Evolutionary conservation across 2,329 filamentous ascomycete species (phyloP).

Genomic region (Colletotrichum sp.): DNA sequence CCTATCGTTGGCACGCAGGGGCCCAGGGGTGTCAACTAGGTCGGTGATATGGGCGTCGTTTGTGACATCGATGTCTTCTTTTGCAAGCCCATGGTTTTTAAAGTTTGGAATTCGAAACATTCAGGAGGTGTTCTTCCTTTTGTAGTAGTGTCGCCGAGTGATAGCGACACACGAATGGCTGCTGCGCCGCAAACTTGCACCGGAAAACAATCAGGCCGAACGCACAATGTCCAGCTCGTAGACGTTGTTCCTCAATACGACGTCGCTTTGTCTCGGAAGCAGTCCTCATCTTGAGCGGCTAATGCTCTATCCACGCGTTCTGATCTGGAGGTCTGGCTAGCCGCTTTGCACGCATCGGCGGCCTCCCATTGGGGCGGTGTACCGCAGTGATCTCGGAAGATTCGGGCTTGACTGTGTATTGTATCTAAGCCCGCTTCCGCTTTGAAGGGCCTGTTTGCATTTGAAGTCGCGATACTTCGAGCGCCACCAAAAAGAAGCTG

Average conservation of each 20-base stretch:
- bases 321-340: rapidly evolving
- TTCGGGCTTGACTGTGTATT: no score
- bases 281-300: not conserved
- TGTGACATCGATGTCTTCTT: not conserved
- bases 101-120: not conserved
- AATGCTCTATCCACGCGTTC: not conserved
- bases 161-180: rapidly evolving
- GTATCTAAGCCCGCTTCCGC: no score
- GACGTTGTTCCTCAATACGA: not conserved
- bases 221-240: not conserved
- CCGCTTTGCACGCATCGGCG: not conserved
- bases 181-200: not conserved
- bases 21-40: rapidly evolving
- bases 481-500: no score
- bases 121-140: not conserved
- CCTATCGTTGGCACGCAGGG: not conserved
- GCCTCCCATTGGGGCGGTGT: not conserved
- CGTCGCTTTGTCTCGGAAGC: not conserved
- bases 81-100: not conserved
- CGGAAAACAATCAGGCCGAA: not conserved
- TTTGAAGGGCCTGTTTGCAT: no score
- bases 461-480: no score
- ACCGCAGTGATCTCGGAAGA: no score
- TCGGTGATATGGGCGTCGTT: rapidly evolving
- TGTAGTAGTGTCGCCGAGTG: not conserved